Conservation (phyloP, 192 early-diverging fungal genomes). For the Coemansia sp. region DNA sequence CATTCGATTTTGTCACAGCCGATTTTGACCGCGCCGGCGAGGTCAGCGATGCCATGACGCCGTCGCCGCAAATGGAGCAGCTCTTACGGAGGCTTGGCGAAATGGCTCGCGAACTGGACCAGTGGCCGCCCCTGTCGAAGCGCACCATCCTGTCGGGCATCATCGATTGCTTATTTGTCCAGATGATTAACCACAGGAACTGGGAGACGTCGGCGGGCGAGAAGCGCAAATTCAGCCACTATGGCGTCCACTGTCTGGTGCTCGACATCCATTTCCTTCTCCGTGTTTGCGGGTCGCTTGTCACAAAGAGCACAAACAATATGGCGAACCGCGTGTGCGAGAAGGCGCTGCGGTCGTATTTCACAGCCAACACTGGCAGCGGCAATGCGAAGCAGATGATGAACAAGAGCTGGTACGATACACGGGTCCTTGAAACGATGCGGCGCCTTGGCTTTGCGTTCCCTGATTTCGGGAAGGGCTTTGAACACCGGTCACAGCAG, state of each 20-base stretch:
- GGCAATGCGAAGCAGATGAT: constrained; percentile 31
- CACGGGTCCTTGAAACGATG: constrained; percentile 46
- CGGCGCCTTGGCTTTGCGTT: constrained; percentile 42
- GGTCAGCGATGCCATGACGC: constrained; percentile 44
- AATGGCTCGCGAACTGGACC: constrained; percentile 48
- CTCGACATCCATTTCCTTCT: constrained; percentile 58
- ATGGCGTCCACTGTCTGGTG: constrained; percentile 54
- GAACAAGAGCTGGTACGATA: constrained; percentile 55
- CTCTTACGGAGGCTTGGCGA: constrained; percentile 32
- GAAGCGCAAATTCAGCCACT: constrained; percentile 47
- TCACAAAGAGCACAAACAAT: constrained; percentile 55
- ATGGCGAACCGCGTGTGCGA: constrained; percentile 60
- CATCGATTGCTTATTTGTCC: constrained; percentile 55
- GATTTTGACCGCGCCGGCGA: constrained; percentile 28
- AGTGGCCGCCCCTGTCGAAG: constrained; percentile 50
- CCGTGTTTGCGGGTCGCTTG: constrained; percentile 55
- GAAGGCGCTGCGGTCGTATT: constrained; percentile 53
- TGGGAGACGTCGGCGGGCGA: constrained; percentile 42
- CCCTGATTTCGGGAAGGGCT: constrained; percentile 51
- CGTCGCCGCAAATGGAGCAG: constrained; percentile 41
- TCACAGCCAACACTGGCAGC: constrained; percentile 17
- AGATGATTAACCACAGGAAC: constrained; percentile 50
- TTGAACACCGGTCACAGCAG: constrained; percentile 57
- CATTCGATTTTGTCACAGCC: constrained; percentile 51
- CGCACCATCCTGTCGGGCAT: constrained; percentile 47